These are phyloP conservation scores for Apiospora rasikravindrae DNA, from an alignment of 2,329 filamentous ascomycete genomes.

Conservation along the genomic window DNA sequence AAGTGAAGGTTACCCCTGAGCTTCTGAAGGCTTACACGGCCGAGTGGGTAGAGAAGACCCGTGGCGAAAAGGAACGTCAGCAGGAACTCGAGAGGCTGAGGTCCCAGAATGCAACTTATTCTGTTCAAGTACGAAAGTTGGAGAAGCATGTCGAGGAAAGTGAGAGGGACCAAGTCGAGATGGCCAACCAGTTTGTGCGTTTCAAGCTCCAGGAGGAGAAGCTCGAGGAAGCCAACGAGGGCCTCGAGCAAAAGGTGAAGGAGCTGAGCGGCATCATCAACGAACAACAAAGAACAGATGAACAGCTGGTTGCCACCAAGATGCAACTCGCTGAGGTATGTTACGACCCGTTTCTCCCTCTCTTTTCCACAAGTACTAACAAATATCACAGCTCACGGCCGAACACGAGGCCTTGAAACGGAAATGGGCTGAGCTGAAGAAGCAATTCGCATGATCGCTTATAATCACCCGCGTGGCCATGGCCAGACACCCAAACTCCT, in stretches of 20 bases:
- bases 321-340: slow-evolving; percentile 94
- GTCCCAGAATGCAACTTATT: slow-evolving; percentile 68
- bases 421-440: slow-evolving; percentile 77
- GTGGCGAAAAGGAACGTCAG: slow-evolving; percentile 81
- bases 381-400: slow-evolving; percentile 65
- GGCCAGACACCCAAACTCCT: not conserved
- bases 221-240: slow-evolving; percentile 88
- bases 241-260: slow-evolving; percentile 79
- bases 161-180: slow-evolving; percentile 86
- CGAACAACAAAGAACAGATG: slow-evolving; percentile 77
- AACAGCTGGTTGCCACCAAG: slow-evolving; percentile 90
- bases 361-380: not conserved
- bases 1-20: slow-evolving; percentile 82
- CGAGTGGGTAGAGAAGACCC: slow-evolving; percentile 93
- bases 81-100: slow-evolving; percentile 78
- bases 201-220: slow-evolving; percentile 94
- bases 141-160: slow-evolving; percentile 88
- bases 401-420: slow-evolving; percentile 74
- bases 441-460: slow-evolving; percentile 53
- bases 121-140: slow-evolving; percentile 79
- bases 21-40: slow-evolving; percentile 78
- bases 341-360: slow-evolving; percentile 27
- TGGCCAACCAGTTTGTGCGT: slow-evolving; percentile 89
- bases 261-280: slow-evolving; percentile 82
- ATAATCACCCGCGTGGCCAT: slow-evolving; percentile 23